A percentile compares a stretch with the other conserved stretches of the same genome.
These are phyloP conservation scores for Ustilago nuda DNA, from an alignment of 1,284 basidiomycete genomes.

Conservation along the genomic window DNA sequence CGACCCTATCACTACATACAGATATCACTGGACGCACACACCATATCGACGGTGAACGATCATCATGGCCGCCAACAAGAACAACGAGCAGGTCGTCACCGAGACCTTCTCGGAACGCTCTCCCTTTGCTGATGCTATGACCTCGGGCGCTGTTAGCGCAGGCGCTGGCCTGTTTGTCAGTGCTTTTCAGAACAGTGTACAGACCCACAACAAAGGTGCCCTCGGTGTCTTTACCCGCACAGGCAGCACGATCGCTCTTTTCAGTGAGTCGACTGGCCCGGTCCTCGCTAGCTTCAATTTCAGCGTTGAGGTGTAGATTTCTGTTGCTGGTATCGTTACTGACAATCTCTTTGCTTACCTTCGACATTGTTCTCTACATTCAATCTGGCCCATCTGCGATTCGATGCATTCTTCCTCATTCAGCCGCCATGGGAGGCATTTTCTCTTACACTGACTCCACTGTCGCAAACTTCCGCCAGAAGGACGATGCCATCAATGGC, in stretches of 20 bases:
- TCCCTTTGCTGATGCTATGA: conserved; percentile 57
- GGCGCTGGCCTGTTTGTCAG: conserved; percentile 62
- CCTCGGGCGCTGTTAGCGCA: conserved; percentile 49
- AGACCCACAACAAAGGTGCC: conserved; percentile 81
- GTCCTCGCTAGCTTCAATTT: neutral
- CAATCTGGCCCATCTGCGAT: neutral
- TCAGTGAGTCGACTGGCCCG: conserved; percentile 70
- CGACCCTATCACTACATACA: neutral
- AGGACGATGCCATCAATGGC: conserved; percentile 84
- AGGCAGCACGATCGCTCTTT: conserved; percentile 83
- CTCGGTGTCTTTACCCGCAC: conserved; percentile 83
- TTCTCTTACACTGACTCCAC: conserved; percentile 85
- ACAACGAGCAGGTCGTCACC: conserved; percentile 44
- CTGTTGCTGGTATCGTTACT: neutral
- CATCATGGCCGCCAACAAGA: conserved; percentile 36
- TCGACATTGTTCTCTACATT: neutral
- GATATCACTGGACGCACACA: neutral
- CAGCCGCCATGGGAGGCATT: conserved; percentile 85
- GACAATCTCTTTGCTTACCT: conserved; percentile 11
- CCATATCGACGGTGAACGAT: neutral
- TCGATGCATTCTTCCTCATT: neutral
- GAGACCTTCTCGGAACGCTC: conserved; percentile 58
- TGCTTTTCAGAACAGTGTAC: conserved; percentile 65
- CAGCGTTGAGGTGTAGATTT: too few species aligned
- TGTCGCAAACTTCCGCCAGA: conserved; percentile 84